A percentile compares a stretch with the other conserved stretches of the same genome.
Conservation (phyloP, 176 grass and related monocot genomes). For the Hsuehochloa calcarea region DNA sequence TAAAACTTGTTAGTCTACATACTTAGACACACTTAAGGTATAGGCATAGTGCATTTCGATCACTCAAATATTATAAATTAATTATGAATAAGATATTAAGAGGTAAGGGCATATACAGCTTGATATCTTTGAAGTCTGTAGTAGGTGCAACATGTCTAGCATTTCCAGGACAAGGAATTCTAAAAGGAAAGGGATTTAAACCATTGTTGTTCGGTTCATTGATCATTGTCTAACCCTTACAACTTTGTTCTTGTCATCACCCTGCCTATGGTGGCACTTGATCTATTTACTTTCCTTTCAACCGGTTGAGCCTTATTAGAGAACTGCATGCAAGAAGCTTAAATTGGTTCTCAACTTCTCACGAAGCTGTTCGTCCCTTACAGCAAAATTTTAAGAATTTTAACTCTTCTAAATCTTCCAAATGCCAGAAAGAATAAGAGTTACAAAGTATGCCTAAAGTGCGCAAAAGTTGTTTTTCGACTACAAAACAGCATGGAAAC, state of each 20-base stretch:
- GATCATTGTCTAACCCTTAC: background rate
- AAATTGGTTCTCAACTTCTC: background rate
- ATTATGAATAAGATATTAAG: background rate
- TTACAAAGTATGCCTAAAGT: background rate
- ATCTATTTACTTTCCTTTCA: background rate
- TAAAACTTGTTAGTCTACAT: conserved; percentile 13
- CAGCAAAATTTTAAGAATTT: background rate
- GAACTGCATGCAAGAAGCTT: background rate
- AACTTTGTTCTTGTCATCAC: background rate
- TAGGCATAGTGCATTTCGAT: background rate
- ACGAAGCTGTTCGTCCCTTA: background rate
- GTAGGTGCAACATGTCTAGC: background rate
- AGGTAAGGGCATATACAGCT: background rate
- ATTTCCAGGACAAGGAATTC: background rate
- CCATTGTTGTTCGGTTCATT: background rate
- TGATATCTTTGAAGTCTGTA: background rate
- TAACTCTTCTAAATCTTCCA: background rate
- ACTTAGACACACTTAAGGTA: background rate
- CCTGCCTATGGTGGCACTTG: background rate
- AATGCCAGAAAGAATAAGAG: background rate
- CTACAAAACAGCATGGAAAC: background rate
- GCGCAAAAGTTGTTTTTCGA: background rate
- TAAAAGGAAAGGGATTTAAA: background rate
- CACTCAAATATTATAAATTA: background rate
- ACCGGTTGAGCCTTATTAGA: background rate